Conservation (phyloP, 139 green algal species). For the Zygnema cylindricum region DNA sequence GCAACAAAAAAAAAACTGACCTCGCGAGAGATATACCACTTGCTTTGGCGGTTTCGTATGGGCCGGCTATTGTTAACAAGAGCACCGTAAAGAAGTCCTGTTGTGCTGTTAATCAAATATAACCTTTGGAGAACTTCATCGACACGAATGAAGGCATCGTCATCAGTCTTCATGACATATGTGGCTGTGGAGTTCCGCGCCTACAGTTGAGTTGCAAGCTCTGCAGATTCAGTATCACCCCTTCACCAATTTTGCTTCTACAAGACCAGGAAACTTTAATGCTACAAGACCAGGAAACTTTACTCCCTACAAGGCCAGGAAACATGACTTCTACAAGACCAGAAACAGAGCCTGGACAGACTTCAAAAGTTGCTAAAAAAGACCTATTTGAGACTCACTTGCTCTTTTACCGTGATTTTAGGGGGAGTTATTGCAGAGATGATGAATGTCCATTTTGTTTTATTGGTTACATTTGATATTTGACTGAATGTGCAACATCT, state of each 20-base stretch:
- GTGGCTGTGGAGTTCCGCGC: background rate
- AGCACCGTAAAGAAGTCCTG: background rate
- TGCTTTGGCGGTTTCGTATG: background rate
- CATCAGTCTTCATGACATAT: background rate
- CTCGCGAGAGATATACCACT: background rate
- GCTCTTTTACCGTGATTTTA: no score
- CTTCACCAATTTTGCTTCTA: background rate
- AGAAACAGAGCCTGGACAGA: no score
- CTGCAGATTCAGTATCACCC: background rate
- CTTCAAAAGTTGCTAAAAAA: no score
- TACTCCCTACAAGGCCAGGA: no score
- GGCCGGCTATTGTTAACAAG: background rate
- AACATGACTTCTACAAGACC: no score
- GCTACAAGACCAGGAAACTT: no score
- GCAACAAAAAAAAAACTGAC: background rate
- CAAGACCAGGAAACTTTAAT: no score
- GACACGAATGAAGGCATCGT: background rate
- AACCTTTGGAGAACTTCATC: background rate
- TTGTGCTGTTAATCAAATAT: background rate
- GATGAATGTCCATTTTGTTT: no score
- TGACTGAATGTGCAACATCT: no score
- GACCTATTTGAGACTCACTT: no score
- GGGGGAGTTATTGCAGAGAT: no score
- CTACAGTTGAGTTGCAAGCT: background rate
- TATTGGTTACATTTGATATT: no score